Conservation (phyloP, 352 stramenopile species). For the Paralagenidium karlingii region DNA sequence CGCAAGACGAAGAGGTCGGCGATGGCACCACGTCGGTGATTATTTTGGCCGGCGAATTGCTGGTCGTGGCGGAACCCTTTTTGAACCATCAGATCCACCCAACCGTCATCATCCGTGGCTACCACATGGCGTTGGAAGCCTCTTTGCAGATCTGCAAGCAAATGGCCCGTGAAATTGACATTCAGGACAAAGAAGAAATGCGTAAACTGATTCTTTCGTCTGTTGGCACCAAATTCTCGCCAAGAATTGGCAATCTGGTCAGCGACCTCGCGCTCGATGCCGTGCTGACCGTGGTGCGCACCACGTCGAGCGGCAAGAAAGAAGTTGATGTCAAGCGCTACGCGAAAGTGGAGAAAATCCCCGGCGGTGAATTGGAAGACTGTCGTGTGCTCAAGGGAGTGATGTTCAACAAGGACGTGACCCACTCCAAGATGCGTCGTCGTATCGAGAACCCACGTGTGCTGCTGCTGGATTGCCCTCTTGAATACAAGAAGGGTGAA, state of each 20-base stretch:
- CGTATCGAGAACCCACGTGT: slow-evolving; percentile 98
- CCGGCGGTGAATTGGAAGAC: slow-evolving; percentile 92
- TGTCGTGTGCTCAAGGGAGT: slow-evolving; percentile 94
- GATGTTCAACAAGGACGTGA: slow-evolving; percentile 99
- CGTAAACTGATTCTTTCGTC: slow-evolving; percentile 93
- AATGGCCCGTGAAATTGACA: slow-evolving; percentile 88
- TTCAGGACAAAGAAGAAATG: slow-evolving; percentile 93
- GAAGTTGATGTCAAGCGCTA: slow-evolving; percentile 99
- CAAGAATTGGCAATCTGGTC: slow-evolving; percentile 93
- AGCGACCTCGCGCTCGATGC: slow-evolving; percentile 96
- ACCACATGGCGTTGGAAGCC: slow-evolving; percentile 76
- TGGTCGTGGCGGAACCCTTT: slow-evolving; percentile 96
- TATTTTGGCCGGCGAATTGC: slow-evolving; percentile 97
- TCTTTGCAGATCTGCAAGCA: slow-evolving; percentile 91
- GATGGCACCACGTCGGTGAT: slow-evolving; percentile 99
- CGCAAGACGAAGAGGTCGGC: slow-evolving; percentile 99
- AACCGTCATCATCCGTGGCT: slow-evolving; percentile 95
- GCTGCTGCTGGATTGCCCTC: slow-evolving; percentile 95
- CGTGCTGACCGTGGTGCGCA: slow-evolving; percentile 90
- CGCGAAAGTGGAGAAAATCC: slow-evolving; percentile 99
- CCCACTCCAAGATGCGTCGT: slow-evolving; percentile 98
- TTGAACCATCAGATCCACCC: slow-evolving; percentile 95
- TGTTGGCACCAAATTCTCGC: slow-evolving; percentile 98
- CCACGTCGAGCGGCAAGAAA: slow-evolving; percentile 76
- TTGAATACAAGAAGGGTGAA: slow-evolving; percentile 99